Conservation (phyloP, 306 rosid genomes). For the Pueraria montana region DNA sequence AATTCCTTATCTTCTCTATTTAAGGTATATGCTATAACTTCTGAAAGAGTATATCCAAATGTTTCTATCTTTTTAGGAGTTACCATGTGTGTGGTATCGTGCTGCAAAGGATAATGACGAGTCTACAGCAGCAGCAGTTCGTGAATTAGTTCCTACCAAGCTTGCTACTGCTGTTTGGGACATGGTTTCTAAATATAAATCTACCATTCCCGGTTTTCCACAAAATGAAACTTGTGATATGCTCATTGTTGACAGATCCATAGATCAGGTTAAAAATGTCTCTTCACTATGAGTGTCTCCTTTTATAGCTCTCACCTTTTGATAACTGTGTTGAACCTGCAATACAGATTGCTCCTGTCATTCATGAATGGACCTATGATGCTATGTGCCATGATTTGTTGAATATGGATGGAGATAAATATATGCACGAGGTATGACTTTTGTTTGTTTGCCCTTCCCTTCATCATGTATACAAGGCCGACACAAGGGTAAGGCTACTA, state of each 20-base stretch:
- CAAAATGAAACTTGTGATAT: constrained; percentile 90
- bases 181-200: constrained; percentile 75
- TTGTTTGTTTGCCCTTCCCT: constrained; percentile 29
- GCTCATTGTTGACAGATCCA: constrained; percentile 88
- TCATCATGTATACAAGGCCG: background rate
- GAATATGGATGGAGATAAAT: constrained; percentile 89
- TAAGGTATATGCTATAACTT: constrained; percentile 14
- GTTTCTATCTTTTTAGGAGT: constrained; percentile 66
- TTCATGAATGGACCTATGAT: constrained; percentile 99
- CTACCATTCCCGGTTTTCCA: constrained; percentile 83
- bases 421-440: constrained; percentile 72
- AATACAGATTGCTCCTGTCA: constrained; percentile 88
- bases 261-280: constrained; percentile 79
- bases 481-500: background rate
- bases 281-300: constrained; percentile 38
- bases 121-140: constrained; percentile 49
- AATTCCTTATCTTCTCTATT: background rate
- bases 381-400: constrained; percentile 95
- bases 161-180: constrained; percentile 86
- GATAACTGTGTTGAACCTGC: constrained; percentile 40
- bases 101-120: constrained; percentile 67
- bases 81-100: constrained; percentile 76
- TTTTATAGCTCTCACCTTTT: constrained; percentile 36
- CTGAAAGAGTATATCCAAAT: constrained; percentile 27
- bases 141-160: constrained; percentile 74